A percentile compares a stretch with the other conserved stretches of the same genome.
These are phyloP conservation scores for Ceratocystis destructans DNA, from an alignment of 2,329 filamentous ascomycete genomes.

Conservation along the genomic window DNA sequence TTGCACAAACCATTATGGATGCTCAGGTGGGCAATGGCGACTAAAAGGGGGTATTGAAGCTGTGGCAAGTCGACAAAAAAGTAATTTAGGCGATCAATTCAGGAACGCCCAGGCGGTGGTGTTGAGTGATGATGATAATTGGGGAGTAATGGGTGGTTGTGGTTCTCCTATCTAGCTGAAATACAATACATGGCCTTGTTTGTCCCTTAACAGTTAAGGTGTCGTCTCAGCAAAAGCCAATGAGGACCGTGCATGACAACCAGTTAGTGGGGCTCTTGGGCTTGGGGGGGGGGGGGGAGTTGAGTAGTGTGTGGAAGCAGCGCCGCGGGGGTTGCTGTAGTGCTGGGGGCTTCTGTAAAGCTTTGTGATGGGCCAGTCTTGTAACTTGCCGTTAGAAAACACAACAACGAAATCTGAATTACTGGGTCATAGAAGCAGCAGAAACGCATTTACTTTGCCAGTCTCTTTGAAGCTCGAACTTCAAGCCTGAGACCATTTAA, in stretches of 20 bases:
- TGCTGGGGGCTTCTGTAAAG: background rate
- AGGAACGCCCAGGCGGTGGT: background rate
- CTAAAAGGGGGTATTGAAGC: background rate
- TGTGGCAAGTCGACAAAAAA: background rate
- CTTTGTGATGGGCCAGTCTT: background rate
- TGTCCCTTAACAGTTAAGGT: conserved; percentile 16
- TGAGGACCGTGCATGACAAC: conserved; percentile 12
- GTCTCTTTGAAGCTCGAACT: too few species aligned
- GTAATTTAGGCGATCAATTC: background rate
- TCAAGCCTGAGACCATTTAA: too few species aligned
- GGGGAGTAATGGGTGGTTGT: background rate
- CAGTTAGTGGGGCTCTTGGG: conserved; percentile 13
- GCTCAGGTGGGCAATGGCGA: background rate
- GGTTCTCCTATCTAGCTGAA: conserved; percentile 13
- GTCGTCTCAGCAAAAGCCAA: conserved; percentile 16
- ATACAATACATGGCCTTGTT: conserved; percentile 19
- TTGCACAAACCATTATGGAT: conserved; percentile 11
- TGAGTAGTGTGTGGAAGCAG: background rate
- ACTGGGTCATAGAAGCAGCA: too few species aligned
- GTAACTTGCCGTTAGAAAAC: too few species aligned
- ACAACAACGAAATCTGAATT: too few species aligned
- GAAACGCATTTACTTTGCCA: too few species aligned
- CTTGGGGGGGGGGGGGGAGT: background rate
- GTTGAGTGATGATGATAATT: background rate
- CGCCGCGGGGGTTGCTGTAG: background rate